Conservation (phyloP, 2,329 filamentous ascomycete genomes). For the Talaromyces sp. region DNA sequence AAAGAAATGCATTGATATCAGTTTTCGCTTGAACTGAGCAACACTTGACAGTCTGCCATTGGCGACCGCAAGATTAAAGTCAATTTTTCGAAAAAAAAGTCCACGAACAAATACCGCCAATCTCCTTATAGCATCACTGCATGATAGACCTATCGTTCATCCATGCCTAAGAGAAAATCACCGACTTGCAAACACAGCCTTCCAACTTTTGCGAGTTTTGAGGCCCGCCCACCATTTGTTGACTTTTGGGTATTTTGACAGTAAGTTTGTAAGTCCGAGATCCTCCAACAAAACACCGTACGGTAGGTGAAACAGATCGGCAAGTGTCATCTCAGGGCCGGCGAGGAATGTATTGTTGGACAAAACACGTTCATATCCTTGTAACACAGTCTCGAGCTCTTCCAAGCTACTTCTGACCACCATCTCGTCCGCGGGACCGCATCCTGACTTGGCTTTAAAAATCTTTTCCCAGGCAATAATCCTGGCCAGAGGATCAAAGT, state of each 20-base stretch:
- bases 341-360: neutral
- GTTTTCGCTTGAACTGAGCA: neutral
- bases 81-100: neutral
- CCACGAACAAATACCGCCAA: neutral
- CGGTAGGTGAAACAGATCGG: constrained; percentile 6
- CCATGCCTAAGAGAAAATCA: neutral
- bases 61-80: neutral
- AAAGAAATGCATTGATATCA: neutral
- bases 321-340: constrained; percentile 2
- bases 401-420: neutral
- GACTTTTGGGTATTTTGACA: neutral
- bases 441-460: neutral
- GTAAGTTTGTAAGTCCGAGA: neutral
- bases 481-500: neutral
- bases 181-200: neutral
- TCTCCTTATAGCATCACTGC: neutral
- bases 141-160: neutral
- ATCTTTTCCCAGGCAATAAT: neutral
- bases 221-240: neutral
- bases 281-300: neutral
- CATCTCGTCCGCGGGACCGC: neutral
- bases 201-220: neutral
- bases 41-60: neutral
- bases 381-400: neutral
- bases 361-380: constrained; percentile 1